Conservation (phyloP, 192 early-diverging fungal species). For the Mortierella hygrophila region DNA sequence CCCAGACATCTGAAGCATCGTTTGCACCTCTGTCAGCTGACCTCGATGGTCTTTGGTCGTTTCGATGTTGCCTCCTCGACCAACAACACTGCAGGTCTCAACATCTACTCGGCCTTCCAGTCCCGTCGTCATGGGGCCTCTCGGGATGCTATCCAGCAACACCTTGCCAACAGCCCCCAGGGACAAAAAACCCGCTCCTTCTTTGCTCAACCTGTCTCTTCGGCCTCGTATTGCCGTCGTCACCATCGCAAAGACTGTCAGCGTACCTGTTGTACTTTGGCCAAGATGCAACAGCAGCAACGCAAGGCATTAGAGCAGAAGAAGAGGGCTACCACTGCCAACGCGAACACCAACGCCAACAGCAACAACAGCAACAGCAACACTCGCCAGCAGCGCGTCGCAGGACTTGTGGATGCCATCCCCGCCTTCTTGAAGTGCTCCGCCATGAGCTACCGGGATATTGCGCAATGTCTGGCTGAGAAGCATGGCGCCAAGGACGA, state of each 20-base stretch:
- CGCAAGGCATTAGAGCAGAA: slow-evolving; percentile 45
- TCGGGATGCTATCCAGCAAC: slow-evolving; percentile 30
- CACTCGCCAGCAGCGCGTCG: slow-evolving; percentile 20
- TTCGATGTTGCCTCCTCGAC: slow-evolving; percentile 60
- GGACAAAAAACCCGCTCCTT: slow-evolving; percentile 36
- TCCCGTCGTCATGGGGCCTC: slow-evolving; percentile 35
- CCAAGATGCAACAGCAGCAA: slow-evolving; percentile 46
- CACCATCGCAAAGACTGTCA: slow-evolving; percentile 60
- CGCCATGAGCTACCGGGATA: slow-evolving; percentile 58
- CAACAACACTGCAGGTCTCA: slow-evolving; percentile 38
- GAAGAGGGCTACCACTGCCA: slow-evolving; percentile 25
- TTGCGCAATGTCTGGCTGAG: slow-evolving; percentile 38
- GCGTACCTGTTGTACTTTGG: slow-evolving; percentile 52
- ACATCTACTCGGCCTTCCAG: slow-evolving; percentile 45
- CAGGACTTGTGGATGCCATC: slow-evolving; percentile 64
- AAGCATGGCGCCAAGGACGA: slow-evolving; percentile 46
- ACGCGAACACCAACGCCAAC: slow-evolving; percentile 3
- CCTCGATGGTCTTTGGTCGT: slow-evolving; percentile 70
- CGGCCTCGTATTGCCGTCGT: slow-evolving; percentile 58
- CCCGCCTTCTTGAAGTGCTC: slow-evolving; percentile 63
- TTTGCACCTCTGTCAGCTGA: slow-evolving; percentile 65
- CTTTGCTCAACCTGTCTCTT: slow-evolving; percentile 46
- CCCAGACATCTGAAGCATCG: slow-evolving; percentile 64
- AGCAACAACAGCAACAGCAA: slow-evolving; percentile 12
- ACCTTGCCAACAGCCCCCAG: slow-evolving; percentile 26